Percentiles rank a stretch among this genome's conserved stretches.
Evolutionary conservation across 1,284 basidiomycete genomes (phyloP).

Genomic region (Meira nashicola): DNA sequence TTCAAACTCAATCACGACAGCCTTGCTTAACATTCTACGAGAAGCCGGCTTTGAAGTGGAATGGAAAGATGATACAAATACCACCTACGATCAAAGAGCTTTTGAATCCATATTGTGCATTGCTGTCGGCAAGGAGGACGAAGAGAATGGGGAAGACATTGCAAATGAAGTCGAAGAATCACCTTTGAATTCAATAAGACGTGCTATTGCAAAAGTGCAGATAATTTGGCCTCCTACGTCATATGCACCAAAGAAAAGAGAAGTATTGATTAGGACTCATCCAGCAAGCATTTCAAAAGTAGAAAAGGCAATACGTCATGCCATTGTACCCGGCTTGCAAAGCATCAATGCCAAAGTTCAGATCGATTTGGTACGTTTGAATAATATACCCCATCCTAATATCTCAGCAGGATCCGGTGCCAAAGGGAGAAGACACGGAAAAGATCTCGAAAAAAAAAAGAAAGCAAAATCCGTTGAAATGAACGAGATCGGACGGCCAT

Average conservation of each 20-base stretch:
- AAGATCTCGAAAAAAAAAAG: neutral
- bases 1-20: neutral
- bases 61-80: neutral
- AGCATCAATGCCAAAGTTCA: neutral
- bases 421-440: neutral
- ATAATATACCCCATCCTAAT: constrained; percentile 3
- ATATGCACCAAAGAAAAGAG: neutral
- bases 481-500: neutral
- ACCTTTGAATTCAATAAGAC: neutral
- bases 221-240: neutral
- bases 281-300: neutral
- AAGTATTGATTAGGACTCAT: constrained; percentile 3
- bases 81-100: no score
- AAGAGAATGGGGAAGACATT: neutral
- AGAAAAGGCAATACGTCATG: neutral
- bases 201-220: neutral
- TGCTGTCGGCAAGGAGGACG: neutral
- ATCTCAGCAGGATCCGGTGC: neutral
- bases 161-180: neutral
- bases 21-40: neutral
- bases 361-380: constrained; percentile 3
- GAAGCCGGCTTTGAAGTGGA: neutral
- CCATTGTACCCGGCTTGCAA: neutral
- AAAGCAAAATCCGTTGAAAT: neutral
- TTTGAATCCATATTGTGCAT: neutral